Evolutionary conservation across 352 stramenopile species (phyloP), one percentile per base, ranked within the genome.

Genomic region (Thraustochytrium sp.): DNA sequence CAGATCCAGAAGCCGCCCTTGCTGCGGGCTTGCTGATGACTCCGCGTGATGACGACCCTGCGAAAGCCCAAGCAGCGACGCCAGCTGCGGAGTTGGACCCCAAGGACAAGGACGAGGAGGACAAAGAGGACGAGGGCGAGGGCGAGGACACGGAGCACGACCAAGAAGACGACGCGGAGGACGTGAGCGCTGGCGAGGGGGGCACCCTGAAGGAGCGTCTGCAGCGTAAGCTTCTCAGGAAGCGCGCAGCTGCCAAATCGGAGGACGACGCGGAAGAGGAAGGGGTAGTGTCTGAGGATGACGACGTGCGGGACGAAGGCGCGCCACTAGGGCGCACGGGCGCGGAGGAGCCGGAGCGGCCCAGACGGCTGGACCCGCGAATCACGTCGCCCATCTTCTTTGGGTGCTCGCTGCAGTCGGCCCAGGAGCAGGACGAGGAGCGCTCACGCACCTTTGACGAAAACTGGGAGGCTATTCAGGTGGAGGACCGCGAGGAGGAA

Each of bases 331-430:
- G 51, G 16, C 2, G 51, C n/a, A n/a, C 51, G 21, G 51, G 16
- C 31, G 51, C 9, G 26, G 51, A 59, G 26, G 8, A 29, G 11
- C 21, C 23, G n/a, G 34, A 48, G 23, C n/a, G 13, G 16, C n/a
- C 62, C n/a, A 5, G 42, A 8, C 8, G 8, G 37, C 49, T 73
- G 23, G 26, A 55, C 74, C 23, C 74, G n/a, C 21, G 9, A 13
- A 55, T 51, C 1, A 82, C 74, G 21, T 68, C n/a, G 5, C 74
- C 74, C 1, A 51, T 82, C 65, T 82, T 82, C 29, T 82, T 82
- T 51, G 74, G 74, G 8, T 82, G 36, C 46, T 54, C 74, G 21
- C 37, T 76, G 16, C 21, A 55, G 53, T 77, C 23, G 0, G 74
- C 51, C 5, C 18, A 46, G 38, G 13, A 48, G n/a, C 21, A 49